Evolutionary conservation across 2,329 filamentous ascomycete species (phyloP), one percentile per base, ranked within the genome.

Genomic region (Pseudocercospora fuligena): DNA sequence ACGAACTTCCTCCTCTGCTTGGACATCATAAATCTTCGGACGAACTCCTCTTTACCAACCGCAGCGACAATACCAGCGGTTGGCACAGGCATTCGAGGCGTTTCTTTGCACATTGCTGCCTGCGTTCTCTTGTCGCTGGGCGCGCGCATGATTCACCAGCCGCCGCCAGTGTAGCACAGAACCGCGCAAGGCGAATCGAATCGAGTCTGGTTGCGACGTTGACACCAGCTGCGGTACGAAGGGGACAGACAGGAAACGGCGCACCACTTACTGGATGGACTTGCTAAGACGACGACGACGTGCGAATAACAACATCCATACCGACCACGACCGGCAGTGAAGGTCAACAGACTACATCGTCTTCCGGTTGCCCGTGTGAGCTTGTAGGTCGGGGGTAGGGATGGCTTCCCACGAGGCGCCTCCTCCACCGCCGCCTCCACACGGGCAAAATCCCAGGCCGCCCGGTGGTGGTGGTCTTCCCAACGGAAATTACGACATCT

Each of bases 401-500:
- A 74, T 74, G 73, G 71, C 68, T 61, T 63, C 53, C 53, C 53
- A 62, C 49, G 19, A 73, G 56, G 68, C 90, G 33, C 88, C 89
- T 69, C 93, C 93, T 70, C 93, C 92, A 72, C 92, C 91, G 72
- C 93, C 92, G 72, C 93, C 93, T 77, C 93, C 92, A 70, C 93
- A 97, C 82, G 93, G 93, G 80, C 86, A 89, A 76, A 90, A 89
- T 72, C 91, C 92, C 59, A 90, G 90, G 78, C 85, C 88, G 60
- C 85, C 87, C n/a, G 63, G 84, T 27, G 90, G 91, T 64, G 61
- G 84, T 25, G 90, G 91, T 64, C 83, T 97, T 57, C 94, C 94
- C 2, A 86, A 91, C 1, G 94, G 94, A 63, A 96, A 95, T 78
- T 98, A 97, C 80, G 94, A 98, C 82, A 97, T 98, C 77, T 97